Evolutionary conservation across 768 basidiomycete species (phyloP).

Genomic region (Russula lepida): DNA sequence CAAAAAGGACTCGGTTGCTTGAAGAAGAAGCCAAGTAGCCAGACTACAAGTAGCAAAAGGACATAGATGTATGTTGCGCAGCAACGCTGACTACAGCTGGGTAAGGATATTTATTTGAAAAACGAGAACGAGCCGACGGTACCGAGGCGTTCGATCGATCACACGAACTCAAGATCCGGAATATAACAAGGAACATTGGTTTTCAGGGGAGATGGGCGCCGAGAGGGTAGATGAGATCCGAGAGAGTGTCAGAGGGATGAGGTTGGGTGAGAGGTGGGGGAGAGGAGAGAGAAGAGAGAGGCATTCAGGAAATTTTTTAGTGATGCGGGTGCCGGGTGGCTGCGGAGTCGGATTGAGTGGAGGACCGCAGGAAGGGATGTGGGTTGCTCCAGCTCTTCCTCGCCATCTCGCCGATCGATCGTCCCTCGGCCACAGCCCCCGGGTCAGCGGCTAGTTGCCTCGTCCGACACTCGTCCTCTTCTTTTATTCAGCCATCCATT

Average conservation of each 20-base stretch:
- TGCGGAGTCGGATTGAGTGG: not conserved
- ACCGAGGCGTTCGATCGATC: not conserved
- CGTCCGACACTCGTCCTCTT: not conserved
- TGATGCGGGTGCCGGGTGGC: not conserved
- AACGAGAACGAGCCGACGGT: not conserved
- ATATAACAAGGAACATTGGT: not conserved
- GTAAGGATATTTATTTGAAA: not conserved
- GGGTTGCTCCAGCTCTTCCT: not conserved
- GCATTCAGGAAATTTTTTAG: too few species aligned
- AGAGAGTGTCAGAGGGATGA: too few species aligned
- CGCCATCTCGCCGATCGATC: not conserved
- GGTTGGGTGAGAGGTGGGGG: too few species aligned
- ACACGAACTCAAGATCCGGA: not conserved
- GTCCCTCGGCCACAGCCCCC: not conserved
- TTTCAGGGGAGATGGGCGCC: not conserved
- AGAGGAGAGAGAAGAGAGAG: too few species aligned
- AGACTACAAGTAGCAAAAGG: not conserved
- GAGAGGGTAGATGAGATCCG: not conserved
- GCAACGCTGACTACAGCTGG: not conserved
- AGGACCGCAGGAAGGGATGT: too few species aligned
- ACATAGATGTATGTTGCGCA: not conserved
- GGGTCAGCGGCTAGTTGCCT: not conserved
- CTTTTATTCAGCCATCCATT: conserved; percentile 3
- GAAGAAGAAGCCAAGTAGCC: not conserved
- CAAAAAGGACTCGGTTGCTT: not conserved